phyloP scores from a whole-genome alignment of 2,329 filamentous ascomycete species.

The Coniochaeta pulveracea region DNA sequence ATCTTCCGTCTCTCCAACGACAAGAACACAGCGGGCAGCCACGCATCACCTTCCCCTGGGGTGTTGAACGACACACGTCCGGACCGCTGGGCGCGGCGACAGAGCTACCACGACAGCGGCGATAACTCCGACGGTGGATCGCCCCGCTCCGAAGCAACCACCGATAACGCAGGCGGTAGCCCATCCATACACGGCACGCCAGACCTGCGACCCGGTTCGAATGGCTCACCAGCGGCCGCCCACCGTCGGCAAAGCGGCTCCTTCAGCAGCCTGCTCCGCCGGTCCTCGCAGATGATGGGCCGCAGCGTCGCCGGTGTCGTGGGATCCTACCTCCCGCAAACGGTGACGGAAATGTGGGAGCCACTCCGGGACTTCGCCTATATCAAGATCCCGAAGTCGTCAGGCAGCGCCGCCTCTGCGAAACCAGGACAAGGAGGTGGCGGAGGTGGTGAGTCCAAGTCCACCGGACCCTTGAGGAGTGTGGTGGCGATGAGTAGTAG shows the following conservation, averaged over 20 bases:
- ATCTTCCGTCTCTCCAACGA: constrained; percentile 71
- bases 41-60: constrained; percentile 13
- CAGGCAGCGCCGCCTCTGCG: constrained; percentile 18
- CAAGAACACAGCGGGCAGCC: constrained; percentile 11
- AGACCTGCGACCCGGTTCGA: no score
- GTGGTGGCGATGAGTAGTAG: constrained; percentile 97
- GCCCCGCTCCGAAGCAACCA: constrained; percentile 31
- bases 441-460: constrained; percentile 7
- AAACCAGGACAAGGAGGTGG: constrained; percentile 9
- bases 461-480: constrained; percentile 52
- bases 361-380: constrained; percentile 90
- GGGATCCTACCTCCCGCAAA: constrained; percentile 83
- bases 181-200: no score
- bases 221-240: constrained; percentile 8
- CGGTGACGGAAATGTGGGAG: constrained; percentile 97
- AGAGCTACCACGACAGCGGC: constrained; percentile 39
- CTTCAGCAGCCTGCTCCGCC: constrained; percentile 81
- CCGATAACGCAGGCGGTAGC: constrained; percentile 22
- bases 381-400: constrained; percentile 72
- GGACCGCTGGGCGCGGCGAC: constrained; percentile 41
- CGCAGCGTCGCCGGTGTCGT: constrained; percentile 81
- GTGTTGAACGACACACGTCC: constrained; percentile 25
- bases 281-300: constrained; percentile 88
- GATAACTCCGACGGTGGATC: constrained; percentile 37
- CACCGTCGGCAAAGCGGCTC: constrained; percentile 55